Evolutionary conservation across 768 basidiomycete genomes (phyloP), one percentile per base, ranked within the genome.

Genomic region (Tylopilus sp.): DNA sequence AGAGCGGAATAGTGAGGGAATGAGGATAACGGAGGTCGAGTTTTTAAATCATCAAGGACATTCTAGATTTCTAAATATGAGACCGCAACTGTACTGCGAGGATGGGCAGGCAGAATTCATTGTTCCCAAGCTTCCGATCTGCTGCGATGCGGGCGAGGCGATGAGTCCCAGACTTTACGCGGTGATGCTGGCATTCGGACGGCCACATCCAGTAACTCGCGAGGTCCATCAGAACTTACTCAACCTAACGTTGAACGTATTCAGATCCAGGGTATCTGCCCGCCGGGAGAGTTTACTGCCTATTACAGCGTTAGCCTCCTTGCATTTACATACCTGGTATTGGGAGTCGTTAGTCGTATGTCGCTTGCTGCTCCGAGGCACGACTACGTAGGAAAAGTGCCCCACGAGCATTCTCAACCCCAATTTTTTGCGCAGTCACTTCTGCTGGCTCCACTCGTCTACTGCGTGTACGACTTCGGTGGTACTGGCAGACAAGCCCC

Each of bases 131-230:
- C 35, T 23, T 30, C n/a, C 33, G 40, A 26, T 33, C 40, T 40
- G 33, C 48, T 48, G 40, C 53, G 33, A 23, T 50, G 58, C 31
- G 25, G 47, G 46, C 36, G 38, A 53, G 61, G 62, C 58, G 43
- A 21, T 64, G 51, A 48, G 25, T 17, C 28, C 35, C 10, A 42
- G 28, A 7, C 15, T 26, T 33, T 17, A 20, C 47, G 45, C 22
- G 20, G n/a, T 47, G 35, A 47, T 52, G 39, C 38, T 61, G 44
- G 43, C 51, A 53, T 56, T 26, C 44, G 12, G 35, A 3, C 17
- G 21, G n/a, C 50, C 48, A 10, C 25, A 59, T 53, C 21, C 26
- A 36, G 52, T 33, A 56, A 51, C 21, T n/a, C 4, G 15, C 40
- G 50, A 48, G 28, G 28, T 45, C 28, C 47, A 52, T 53, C 58